phyloP scores from a whole-genome alignment of 2,329 filamentous ascomycete genomes.

The Periconia sp. region DNA sequence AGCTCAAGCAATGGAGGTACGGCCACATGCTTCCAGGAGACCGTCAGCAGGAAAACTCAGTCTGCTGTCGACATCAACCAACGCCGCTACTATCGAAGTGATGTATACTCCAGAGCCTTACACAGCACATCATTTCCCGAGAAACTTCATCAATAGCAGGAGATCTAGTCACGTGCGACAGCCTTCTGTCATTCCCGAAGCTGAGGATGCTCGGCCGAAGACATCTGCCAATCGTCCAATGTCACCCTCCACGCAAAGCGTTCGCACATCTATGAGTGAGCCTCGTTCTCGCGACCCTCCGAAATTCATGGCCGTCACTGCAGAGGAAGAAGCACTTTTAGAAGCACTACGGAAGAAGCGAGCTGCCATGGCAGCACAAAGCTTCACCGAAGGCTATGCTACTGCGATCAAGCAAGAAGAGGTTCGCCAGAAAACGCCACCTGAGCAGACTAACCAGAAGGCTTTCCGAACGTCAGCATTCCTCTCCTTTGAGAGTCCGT shows the following conservation, averaged over 20 bases:
- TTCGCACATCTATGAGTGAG: slow-evolving; percentile 42
- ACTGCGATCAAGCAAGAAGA: slow-evolving; percentile 42
- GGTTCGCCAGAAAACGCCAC: slow-evolving; percentile 20
- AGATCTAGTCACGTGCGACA: slow-evolving; percentile 42
- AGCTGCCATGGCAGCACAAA: slow-evolving; percentile 53
- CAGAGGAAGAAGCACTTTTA: slow-evolving; percentile 57
- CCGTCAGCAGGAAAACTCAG: slow-evolving; percentile 41
- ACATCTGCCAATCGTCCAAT: slow-evolving; percentile 31
- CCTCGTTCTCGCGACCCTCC: slow-evolving; percentile 32
- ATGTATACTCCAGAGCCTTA: slow-evolving; percentile 45
- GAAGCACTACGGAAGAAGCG: slow-evolving; percentile 58
- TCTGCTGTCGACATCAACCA: slow-evolving; percentile 41
- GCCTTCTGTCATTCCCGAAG: slow-evolving; percentile 46
- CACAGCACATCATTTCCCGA: slow-evolving; percentile 23
- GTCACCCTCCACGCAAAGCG: slow-evolving; percentile 27
- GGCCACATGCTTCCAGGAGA: slow-evolving; percentile 24
- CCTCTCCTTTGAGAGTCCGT: slow-evolving; percentile 29
- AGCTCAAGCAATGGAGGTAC: slow-evolving; percentile 45
- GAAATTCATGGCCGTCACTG: slow-evolving; percentile 55
- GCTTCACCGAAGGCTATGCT: slow-evolving; percentile 45
- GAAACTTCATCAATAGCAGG: slow-evolving; percentile 26
- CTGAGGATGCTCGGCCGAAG: slow-evolving; percentile 39
- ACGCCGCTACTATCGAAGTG: slow-evolving; percentile 46
- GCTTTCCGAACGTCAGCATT: slow-evolving; percentile 33
- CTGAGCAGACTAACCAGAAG: slow-evolving; percentile 14